Conservation (phyloP, 2,329 filamentous ascomycete species). For the Aspergillus floridensis region DNA sequence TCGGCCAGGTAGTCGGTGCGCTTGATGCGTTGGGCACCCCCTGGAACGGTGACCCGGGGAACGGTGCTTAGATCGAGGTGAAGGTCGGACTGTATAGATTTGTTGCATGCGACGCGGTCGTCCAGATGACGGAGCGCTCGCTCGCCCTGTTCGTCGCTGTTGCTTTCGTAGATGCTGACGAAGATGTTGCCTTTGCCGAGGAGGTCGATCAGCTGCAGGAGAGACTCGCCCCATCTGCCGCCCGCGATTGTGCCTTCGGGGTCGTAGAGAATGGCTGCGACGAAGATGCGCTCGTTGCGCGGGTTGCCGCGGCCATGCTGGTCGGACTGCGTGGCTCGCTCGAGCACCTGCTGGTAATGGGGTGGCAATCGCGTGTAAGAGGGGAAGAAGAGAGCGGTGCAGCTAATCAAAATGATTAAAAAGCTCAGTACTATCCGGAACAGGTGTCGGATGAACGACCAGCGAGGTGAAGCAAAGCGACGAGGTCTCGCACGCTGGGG, state of each 20-base stretch:
- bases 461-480: background rate
- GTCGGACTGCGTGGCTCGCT: slow-evolving; percentile 26
- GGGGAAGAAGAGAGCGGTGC: slow-evolving; percentile 48
- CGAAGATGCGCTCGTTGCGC: slow-evolving; percentile 64
- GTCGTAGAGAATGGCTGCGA: slow-evolving; percentile 70
- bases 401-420: slow-evolving; percentile 34
- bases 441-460: background rate
- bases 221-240: slow-evolving; percentile 61
- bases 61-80: slow-evolving; percentile 56
- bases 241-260: slow-evolving; percentile 57
- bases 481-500: background rate
- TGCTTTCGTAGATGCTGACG: slow-evolving; percentile 70
- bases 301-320: slow-evolving; percentile 48
- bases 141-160: slow-evolving; percentile 57
- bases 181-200: slow-evolving; percentile 67
- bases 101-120: slow-evolving; percentile 47
- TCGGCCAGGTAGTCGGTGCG: slow-evolving; percentile 69
- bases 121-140: slow-evolving; percentile 54
- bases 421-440: background rate
- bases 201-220: slow-evolving; percentile 61
- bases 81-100: slow-evolving; percentile 57
- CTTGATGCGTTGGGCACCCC: slow-evolving; percentile 61
- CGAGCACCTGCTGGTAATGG: slow-evolving; percentile 47
- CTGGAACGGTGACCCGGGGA: slow-evolving; percentile 59
- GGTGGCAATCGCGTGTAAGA: slow-evolving; percentile 56